Evolutionary conservation across 208 protist genomes (phyloP), one percentile per base, ranked within the genome.

Genomic region (Trypanosoma avium): DNA sequence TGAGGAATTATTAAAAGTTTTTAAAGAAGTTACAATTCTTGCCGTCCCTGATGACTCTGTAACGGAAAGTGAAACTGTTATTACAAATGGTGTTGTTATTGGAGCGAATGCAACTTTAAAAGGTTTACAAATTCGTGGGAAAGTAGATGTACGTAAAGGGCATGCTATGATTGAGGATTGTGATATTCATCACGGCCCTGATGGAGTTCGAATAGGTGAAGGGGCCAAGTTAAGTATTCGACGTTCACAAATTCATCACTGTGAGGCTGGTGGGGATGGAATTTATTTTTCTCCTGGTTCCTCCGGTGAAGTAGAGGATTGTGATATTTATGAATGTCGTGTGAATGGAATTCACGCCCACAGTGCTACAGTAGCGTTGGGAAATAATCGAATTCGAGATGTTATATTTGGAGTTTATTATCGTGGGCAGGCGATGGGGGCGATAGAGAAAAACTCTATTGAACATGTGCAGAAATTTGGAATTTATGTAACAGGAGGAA

Each of bases 271-370:
- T 7, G 90, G 90, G 17, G 79, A 90, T 58, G 87, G 90, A 1
- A 76, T 96, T 33, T 94, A 94, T 73, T 83, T 94, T 42, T 81
- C 79, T 64, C 54, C 69, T 15, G 82, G 74, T n/a, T 81, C 82
- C 6, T 63, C 65, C 1, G 90, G 82, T 8, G 70, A 81, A 57
- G 81, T 96, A 43, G 47, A 73, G 40, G 81, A 96, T 56, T 88
- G 72, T 9, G 90, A 96, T 63, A 79, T 96, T 57, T 88, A 89
- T 61, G 82, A 88, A 32, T 91, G 83, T 67, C 84, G 90, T 50
- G 87, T 96, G 8, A 88, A 90, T 62, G 87, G 81, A 13, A 60
- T 96, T 3, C 85, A 92, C 19, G 79, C 73, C 12, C 66, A 87
- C 21, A 62, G 69, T 49, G 84, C 76, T 12, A 9, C 29, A 17